Percentiles rank a stretch among this genome's conserved stretches.
These are phyloP conservation scores for Pythium scleroteichum DNA, from an alignment of 352 stramenopile genomes.

Conservation along the genomic window DNA sequence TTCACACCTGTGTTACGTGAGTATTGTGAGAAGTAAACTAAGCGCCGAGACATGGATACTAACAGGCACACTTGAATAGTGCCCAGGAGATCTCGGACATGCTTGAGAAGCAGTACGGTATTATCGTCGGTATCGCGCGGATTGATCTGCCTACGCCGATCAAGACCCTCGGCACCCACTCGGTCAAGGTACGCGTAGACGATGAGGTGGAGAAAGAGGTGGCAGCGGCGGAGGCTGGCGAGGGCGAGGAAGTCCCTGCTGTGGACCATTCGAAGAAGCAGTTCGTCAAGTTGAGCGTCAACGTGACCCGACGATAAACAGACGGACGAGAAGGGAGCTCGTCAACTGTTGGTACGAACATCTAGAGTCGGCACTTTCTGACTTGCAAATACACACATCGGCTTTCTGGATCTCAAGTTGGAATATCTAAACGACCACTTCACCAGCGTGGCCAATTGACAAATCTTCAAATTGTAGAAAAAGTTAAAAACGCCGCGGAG, in stretches of 20 bases:
- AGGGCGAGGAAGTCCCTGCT: constrained; percentile 26
- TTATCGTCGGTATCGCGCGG: constrained; percentile 78
- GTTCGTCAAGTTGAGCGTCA: constrained; percentile 63
- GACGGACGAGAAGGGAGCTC: neutral
- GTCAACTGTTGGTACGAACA: no score
- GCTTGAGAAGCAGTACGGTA: constrained; percentile 80
- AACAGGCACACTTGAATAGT: constrained; percentile 22
- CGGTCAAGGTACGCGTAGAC: constrained; percentile 82
- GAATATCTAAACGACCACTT: no score
- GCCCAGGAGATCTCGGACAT: constrained; percentile 86
- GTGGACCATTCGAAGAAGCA: constrained; percentile 76
- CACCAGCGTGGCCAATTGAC: no score
- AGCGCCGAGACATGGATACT: no score
- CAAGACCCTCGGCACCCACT: constrained; percentile 81
- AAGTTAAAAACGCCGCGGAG: neutral
- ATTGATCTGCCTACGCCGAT: constrained; percentile 73
- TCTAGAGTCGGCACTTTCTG: no score
- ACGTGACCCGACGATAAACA: constrained; percentile 67
- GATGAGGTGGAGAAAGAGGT: constrained; percentile 75
- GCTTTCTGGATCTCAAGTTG: no score
- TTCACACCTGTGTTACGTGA: constrained; percentile 72
- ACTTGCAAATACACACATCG: no score
- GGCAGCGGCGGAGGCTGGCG: constrained; percentile 37
- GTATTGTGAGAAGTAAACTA: neutral
- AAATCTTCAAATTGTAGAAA: no score